Evolutionary conservation across 441 rosid species (phyloP).

Genomic region (Erodium moschatum): DNA sequence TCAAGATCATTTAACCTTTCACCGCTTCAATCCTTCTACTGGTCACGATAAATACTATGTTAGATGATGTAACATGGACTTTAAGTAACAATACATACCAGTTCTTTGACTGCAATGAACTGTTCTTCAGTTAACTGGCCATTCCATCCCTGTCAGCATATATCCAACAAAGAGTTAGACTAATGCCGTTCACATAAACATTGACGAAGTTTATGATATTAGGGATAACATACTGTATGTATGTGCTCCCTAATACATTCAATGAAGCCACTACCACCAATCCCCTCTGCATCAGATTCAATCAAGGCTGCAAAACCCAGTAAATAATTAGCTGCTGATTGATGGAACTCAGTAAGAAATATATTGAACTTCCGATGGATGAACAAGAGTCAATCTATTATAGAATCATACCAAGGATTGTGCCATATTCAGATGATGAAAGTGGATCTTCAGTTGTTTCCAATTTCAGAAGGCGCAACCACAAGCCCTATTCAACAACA

Average conservation of each 20-base stretch:
- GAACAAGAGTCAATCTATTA: background rate
- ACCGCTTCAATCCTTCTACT: constrained; percentile 2
- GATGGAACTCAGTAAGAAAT: constrained; percentile 13
- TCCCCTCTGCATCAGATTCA: constrained; percentile 99
- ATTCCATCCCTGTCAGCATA: constrained; percentile 69
- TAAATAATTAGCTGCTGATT: constrained; percentile 22
- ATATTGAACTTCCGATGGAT: constrained; percentile 18
- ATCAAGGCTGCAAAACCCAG: constrained; percentile 66
- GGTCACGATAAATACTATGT: background rate
- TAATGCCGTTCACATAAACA: constrained; percentile 17
- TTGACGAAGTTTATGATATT: constrained; percentile 17
- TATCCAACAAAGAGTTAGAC: constrained; percentile 32
- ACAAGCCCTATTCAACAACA: constrained; percentile 57
- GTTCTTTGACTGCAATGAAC: constrained; percentile 95
- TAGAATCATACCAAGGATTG: constrained; percentile 67
- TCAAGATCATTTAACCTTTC: background rate
- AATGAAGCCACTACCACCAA: constrained; percentile 98
- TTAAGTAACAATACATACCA: constrained; percentile 41
- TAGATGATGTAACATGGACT: background rate
- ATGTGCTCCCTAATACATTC: constrained; percentile 98
- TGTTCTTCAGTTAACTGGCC: constrained; percentile 86
- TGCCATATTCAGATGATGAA: constrained; percentile 96
- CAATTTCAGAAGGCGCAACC: constrained; percentile 87
- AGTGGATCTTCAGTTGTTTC: constrained; percentile 96
- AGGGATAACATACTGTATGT: constrained; percentile 50